Base-by-base conservation (phyloP, 805 yeast genomes). In the Hanseniaspora opuntiae region DNA sequence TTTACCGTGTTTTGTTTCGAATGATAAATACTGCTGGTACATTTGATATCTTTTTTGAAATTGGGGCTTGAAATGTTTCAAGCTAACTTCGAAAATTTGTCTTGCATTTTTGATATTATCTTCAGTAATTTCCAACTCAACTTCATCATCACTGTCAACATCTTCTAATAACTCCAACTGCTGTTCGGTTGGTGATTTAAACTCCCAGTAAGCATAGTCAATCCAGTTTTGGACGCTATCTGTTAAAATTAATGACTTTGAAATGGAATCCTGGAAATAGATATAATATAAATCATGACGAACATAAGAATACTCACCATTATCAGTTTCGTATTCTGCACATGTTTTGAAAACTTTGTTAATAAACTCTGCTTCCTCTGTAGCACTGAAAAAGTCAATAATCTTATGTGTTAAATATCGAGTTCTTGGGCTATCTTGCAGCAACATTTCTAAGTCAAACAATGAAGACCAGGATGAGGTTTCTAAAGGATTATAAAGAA, bases 361-460 rank as follows among this genome's bases (percentile, higher is more conserved):
- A 20, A 39, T 20, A 11, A 11, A 38, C 7, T 36, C 20, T 1
- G 54, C 11, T n/a, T 20, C 28, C 16, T 12, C 7, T 6, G 16
- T 32, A 5, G n/a, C 46, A 8, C 55, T 41, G 32, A 66, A 30
- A 37, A 58, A 59, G 7, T 65, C 59, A 53, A 69, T 52, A 0
- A 56, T 49, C 24, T 84, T 58, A 33, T 77, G 75, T 59, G 69
- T 82, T 3, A 90, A 73, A 0, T 78, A 82, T 25, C 77, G 68
- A n/a, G 82, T 75, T 48, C 97, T 69, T 2, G 78, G 83, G 38
- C 70, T 63, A 55, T 93, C 97, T 19, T 82, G 84, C 25, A 86
- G 64, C 24, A 70, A 70, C 49, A 68, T 70, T 64, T 90, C 97
- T 58, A 89, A 73, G 3, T 73, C 74, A 1, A 89, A 81, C 67